Base-by-base conservation (phyloP, 129 eudicot species). In the Deinandra increscens region DNA sequence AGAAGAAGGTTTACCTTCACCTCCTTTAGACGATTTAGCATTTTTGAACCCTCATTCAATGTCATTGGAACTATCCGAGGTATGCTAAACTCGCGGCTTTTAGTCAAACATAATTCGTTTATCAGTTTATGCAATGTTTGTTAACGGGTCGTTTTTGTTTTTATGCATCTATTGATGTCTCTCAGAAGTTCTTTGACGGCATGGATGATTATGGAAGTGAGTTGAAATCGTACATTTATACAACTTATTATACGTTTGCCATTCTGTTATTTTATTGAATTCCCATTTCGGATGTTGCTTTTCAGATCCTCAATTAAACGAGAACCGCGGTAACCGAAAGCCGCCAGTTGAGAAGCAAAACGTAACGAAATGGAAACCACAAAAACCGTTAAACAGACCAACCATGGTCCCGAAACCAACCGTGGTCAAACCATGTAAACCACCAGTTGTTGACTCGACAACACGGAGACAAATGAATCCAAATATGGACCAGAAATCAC, bases 1-100 rank as follows among this genome's bases (percentile, higher is more conserved):
- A 70, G 98, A 92, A 53, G 95, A 86, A 66, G 96, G 96, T 7
- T 83, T 92, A n/a, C 96, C 98, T 31, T 88, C 98, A 71, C 98
- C 98, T 66, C 96, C 98, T 15, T 45, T 86, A 15, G 98, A 92
- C 20, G 98, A 92, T 73, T 84, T 90, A 66, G 85, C 82, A n/a
- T 89, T 92, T 74, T 75, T 84, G 77, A 72, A 91, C 75, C 71
- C 87, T 43, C 86, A 77, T 29, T 5, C 84, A 18, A 79, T 78
- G 78, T 41, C 92, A 62, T 70, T 92, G 85, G 95, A 86, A 67
- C 59, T 92, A 59, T 72, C 86, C 11, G 85, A 85, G 96, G 96
- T 92, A 82, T 33, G 67, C 60, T 29, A 36, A 50, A 50, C 31
- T 8, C 13, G 58, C 11, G 4, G 54, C 0, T 50, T 29, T 39